Evolutionary conservation across 371 early-diverging fungal genomes (phyloP).

Genomic region (Lichtheimia ramosa): DNA sequence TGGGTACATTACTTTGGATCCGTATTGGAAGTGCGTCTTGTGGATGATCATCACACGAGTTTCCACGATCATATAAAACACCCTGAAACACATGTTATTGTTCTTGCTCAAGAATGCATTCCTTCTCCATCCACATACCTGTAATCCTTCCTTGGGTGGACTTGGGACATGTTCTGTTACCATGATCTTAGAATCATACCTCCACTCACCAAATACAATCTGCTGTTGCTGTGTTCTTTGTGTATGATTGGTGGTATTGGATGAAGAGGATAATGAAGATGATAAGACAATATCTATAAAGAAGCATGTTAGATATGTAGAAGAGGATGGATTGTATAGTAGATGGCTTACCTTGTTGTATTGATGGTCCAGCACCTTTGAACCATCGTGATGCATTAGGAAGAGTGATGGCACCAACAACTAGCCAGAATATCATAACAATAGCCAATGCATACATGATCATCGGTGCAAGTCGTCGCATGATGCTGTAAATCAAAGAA

Average conservation of each 20-base stretch:
- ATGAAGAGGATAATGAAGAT: too few species aligned
- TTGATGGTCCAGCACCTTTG: constrained; percentile 10
- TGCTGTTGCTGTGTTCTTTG: background rate
- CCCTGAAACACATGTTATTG: constrained; percentile 1
- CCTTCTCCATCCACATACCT: constrained; percentile 2
- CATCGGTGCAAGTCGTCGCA: constrained; percentile 15
- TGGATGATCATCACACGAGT: constrained; percentile 9
- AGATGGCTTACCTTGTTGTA: constrained; percentile 18
- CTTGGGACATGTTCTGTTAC: constrained; percentile 10
- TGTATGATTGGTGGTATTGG: background rate
- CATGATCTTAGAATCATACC: constrained; percentile 9
- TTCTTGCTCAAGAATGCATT: too few species aligned
- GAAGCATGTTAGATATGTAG: too few species aligned
- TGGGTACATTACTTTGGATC: constrained; percentile 13
- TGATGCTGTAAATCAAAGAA: background rate
- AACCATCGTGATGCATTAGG: constrained; percentile 23
- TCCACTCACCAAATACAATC: constrained; percentile 19
- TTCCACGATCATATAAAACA: constrained; percentile 23
- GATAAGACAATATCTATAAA: too few species aligned
- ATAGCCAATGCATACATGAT: constrained; percentile 17
- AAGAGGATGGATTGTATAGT: too few species aligned
- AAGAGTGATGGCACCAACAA: constrained; percentile 21
- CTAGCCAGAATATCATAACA: constrained; percentile 20
- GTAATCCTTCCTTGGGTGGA: constrained; percentile 18
- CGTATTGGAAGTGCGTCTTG: constrained; percentile 8